Evolutionary conservation across 345 rosid species (phyloP), one percentile per base, ranked within the genome.

Genomic region (Arabis hirsuta): DNA sequence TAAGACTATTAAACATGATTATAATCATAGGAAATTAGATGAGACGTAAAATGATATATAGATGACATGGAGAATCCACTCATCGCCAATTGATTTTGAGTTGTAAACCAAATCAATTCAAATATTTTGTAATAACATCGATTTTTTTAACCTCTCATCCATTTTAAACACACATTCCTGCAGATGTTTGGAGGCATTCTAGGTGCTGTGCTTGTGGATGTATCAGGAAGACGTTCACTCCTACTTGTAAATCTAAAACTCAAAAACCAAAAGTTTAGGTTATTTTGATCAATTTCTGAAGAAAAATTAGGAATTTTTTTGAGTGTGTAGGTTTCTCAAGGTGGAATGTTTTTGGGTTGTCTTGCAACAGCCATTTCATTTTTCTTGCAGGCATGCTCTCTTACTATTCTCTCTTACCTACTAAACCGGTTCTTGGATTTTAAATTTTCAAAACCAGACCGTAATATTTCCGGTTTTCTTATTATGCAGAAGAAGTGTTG

Each of bases 341-440:
- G 73, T 14, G 94, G 98, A 75, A 83, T 89, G 70, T 90, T 96
- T 65, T 55, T 88, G 71, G 96, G 97, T 72, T 86, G 97, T 76
- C 55, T 90, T 63, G 82, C 90, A 3, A 72, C 79, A 2, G 85
- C 84, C 29, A 39, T 86, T 24, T 86, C 96, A 10, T 88, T 87
- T 61, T 70, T 83, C 69, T 68, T 81, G 48, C 78, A 84, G 88
- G 98, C 79, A 74, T 58, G 51, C 10, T 13, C 10, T 13, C 10
- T 14, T 32, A 63, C 3, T 42, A 12, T 26, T 65, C 16, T 11
- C 19, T 73, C 29, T 19, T 13, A 29, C 41, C 54, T 6, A 46
- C 20, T 29, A 54, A 76, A 55, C 48, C 47, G 55, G 54, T 27
- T 9, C 0, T 45, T 45, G 7, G 4, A 12, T 60, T 43, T 13